Conservation (phyloP, 2,329 filamentous ascomycete species). For the Aaosphaeria arxii region DNA sequence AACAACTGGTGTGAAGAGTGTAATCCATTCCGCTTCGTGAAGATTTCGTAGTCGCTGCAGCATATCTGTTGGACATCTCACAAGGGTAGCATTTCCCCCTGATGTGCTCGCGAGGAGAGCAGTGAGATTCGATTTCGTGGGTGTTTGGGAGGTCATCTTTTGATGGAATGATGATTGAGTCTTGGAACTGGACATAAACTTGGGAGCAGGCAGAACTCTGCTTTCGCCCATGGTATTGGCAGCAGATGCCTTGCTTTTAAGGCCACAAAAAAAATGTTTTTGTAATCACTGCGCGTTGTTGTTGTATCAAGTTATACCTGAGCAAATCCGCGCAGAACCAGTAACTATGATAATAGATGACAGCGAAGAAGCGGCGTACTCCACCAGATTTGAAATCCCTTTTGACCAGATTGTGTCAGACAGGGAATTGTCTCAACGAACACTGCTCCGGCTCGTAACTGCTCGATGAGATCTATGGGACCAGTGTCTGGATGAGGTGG, state of each 20-base stretch:
- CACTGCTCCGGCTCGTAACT: too few species aligned
- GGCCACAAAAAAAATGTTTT: too few species aligned
- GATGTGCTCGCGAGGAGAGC: constrained; percentile 12
- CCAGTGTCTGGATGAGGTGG: too few species aligned
- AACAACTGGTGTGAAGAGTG: constrained; percentile 55
- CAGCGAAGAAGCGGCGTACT: too few species aligned
- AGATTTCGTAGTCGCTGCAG: constrained; percentile 31
- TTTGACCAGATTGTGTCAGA: too few species aligned
- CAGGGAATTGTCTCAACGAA: too few species aligned
- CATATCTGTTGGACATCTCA: constrained; percentile 22
- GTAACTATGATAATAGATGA: too few species aligned
- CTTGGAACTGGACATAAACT: constrained; percentile 2
- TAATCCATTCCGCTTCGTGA: constrained; percentile 38
- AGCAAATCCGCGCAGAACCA: too few species aligned
- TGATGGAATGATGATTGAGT: constrained; percentile 4
- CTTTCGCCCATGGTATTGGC: constrained; percentile 20
- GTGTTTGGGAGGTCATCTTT: constrained; percentile 13
- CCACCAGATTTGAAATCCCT: too few species aligned
- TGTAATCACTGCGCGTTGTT: neutral
- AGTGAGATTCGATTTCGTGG: constrained; percentile 14
- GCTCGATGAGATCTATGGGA: too few species aligned
- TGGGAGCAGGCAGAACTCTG: constrained; percentile 14
- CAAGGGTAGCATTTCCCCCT: constrained; percentile 15
- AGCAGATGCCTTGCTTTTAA: too few species aligned
- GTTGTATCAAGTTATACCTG: too few species aligned